A percentile compares a stretch with the other conserved stretches of the same genome.
These are phyloP conservation scores for Magnolia changhungtana DNA, from an alignment of 164 flowering plant species.

Conservation along the genomic window DNA sequence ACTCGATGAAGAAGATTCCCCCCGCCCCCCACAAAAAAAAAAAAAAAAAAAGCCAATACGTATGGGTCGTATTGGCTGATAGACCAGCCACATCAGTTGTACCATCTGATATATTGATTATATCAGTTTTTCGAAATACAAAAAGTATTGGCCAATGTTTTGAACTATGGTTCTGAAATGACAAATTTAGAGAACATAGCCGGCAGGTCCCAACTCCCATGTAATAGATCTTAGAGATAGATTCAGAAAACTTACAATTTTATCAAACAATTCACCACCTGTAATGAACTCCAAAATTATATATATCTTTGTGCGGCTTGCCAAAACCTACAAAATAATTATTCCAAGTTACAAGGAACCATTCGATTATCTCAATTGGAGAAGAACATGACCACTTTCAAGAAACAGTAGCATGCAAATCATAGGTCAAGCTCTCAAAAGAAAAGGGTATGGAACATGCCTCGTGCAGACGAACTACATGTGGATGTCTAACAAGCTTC, in stretches of 20 bases:
- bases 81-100: too few relatives aligned
- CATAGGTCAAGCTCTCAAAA: background rate
- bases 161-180: background rate
- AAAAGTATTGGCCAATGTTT: too few relatives aligned
- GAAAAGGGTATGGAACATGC: slow-evolving; percentile 25
- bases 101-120: too few relatives aligned
- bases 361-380: background rate
- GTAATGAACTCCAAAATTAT: slow-evolving; percentile 96
- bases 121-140: too few relatives aligned
- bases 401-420: background rate
- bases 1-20: too few relatives aligned
- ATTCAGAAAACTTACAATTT: slow-evolving; percentile 66
- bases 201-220: background rate
- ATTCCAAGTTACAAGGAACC: slow-evolving; percentile 6
- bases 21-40: too few relatives aligned
- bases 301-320: slow-evolving; percentile 97
- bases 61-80: too few relatives aligned
- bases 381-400: background rate
- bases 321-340: slow-evolving; percentile 57
- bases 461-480: slow-evolving; percentile 94
- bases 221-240: background rate
- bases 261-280: slow-evolving; percentile 97
- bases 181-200: background rate
- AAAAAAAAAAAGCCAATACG: too few relatives aligned
- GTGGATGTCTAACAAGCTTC: slow-evolving; percentile 97